A percentile compares a stretch with the other conserved stretches of the same genome.
Evolutionary conservation across 352 stramenopile species (phyloP).

Genomic region (Elongisporangium prolatum): DNA sequence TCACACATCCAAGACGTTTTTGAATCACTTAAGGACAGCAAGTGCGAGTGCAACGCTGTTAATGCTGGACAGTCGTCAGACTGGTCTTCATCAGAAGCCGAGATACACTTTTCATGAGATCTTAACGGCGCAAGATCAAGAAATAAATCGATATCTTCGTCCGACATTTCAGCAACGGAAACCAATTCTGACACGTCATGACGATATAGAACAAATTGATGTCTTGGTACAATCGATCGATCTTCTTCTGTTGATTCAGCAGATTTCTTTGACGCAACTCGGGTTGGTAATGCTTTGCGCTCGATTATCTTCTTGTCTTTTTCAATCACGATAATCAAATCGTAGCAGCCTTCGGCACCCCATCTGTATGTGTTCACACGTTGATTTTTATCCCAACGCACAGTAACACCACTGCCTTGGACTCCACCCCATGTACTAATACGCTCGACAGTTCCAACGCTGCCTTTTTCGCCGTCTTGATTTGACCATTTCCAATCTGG

Average conservation of each 20-base stretch:
- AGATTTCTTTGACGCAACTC: neutral
- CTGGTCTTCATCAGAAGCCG: neutral
- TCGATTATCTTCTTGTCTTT: constrained; percentile 37
- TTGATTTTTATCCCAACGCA: constrained; percentile 79
- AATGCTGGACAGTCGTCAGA: constrained; percentile 16
- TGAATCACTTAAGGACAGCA: constrained; percentile 33
- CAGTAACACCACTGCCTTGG: constrained; percentile 70
- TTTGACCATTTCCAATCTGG: constrained; percentile 83
- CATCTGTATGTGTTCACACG: constrained; percentile 83
- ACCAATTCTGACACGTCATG: constrained; percentile 45
- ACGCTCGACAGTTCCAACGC: constrained; percentile 61
- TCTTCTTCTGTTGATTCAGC: neutral
- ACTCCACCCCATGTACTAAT: constrained; percentile 77
- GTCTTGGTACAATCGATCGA: constrained; percentile 20
- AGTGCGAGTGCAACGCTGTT: constrained; percentile 53
- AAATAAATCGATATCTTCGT: constrained; percentile 49
- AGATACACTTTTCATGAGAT: constrained; percentile 4
- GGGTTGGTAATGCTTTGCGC: constrained; percentile 38
- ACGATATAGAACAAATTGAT: constrained; percentile 61
- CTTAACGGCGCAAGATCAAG: constrained; percentile 33
- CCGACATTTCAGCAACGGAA: constrained; percentile 44
- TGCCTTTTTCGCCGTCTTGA: constrained; percentile 65
- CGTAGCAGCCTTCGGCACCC: constrained; percentile 72
- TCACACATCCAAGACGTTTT: constrained; percentile 78
- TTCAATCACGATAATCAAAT: constrained; percentile 68